Base-by-base conservation (phyloP, 176 grass and related monocot species). In the Rhynchospora breviuscula region DNA sequence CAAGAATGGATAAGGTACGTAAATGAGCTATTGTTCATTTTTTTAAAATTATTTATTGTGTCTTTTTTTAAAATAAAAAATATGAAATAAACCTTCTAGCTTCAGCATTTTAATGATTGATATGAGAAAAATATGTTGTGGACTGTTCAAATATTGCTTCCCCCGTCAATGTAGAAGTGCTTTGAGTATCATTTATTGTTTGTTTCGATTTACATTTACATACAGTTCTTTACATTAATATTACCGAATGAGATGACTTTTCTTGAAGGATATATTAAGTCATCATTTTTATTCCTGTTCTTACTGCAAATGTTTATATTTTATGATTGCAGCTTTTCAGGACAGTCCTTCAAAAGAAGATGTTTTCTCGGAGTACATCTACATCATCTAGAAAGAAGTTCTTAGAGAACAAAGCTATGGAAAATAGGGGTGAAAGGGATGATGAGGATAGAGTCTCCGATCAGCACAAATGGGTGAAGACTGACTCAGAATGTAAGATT, bases 401-500 rank as follows among this genome's bases (percentile, higher is more conserved):
- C 71, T 81, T 97, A 84, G 90, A 92, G 78, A 78, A 83, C 46
- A 92, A 69, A 79, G 84, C 67, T 0, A 89, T 62, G 18, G 93
- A 86, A 25, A 91, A 71, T 62, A 52, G 25, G 11, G 35, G 58
- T 6, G 10, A 75, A 3, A 73, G 63, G 7, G 86, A 90, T n/a
- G 86, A 85, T 0, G 77, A 83, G 40, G 78, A 94, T 59, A 82
- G 64, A 18, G 53, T 33, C 18, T 81, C 89, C 31, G 87, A 86
- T 60, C 75, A 84, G 6, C 86, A 79, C 35, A 92, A 87, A 69
- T 97, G 94, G 94, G 92, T 91, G 82, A 97, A 81, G 84, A 94
- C 94, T 56, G 94, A 97, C 91, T 92, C 94, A 56, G 92, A 97
- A 79, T 97, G 94, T 97, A 85, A 94, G 94, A 81, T 66, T 14